These are phyloP conservation scores for Aethionema arabicum DNA, from an alignment of 345 rosid genomes.

Conservation along the genomic window DNA sequence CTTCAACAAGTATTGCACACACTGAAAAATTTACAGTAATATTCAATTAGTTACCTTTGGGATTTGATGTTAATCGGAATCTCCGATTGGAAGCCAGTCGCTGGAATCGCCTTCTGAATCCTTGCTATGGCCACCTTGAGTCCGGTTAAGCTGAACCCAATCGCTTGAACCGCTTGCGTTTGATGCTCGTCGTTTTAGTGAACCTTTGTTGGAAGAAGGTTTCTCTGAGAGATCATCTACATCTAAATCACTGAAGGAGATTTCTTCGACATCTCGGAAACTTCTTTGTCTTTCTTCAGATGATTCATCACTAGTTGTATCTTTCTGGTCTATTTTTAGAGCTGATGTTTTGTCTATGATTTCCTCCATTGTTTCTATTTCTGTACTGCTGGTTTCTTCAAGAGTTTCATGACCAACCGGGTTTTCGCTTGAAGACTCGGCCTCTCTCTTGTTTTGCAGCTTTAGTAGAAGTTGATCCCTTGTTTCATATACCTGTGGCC, in stretches of 20 bases:
- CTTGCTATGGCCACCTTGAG: constrained; percentile 46
- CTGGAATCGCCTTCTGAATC: constrained; percentile 63
- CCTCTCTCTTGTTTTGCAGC: constrained; percentile 43
- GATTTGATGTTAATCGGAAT: constrained; percentile 41
- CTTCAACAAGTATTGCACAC: not conserved
- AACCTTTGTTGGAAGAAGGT: constrained; percentile 27
- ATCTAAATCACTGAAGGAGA: constrained; percentile 68
- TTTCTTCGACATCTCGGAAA: constrained; percentile 43
- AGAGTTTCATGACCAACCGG: constrained; percentile 25
- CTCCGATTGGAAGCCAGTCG: constrained; percentile 67
- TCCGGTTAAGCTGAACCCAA: constrained; percentile 57
- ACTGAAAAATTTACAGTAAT: constrained; percentile 43
- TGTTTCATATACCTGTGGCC: constrained; percentile 50
- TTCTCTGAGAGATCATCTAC: constrained; percentile 41
- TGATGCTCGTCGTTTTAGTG: constrained; percentile 35
- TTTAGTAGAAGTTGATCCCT: constrained; percentile 58
- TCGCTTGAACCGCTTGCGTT: constrained; percentile 51
- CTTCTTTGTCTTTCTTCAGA: constrained; percentile 41
- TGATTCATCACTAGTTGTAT: constrained; percentile 39
- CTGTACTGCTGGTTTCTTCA: constrained; percentile 26
- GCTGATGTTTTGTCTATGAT: constrained; percentile 34
- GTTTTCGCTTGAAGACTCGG: constrained; percentile 26
- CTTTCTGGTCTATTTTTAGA: constrained; percentile 39
- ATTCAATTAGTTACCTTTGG: constrained; percentile 26
- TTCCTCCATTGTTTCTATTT: constrained; percentile 22